Base-by-base conservation (phyloP, 768 basidiomycete genomes). In the Leucocoprinus leucothites region DNA sequence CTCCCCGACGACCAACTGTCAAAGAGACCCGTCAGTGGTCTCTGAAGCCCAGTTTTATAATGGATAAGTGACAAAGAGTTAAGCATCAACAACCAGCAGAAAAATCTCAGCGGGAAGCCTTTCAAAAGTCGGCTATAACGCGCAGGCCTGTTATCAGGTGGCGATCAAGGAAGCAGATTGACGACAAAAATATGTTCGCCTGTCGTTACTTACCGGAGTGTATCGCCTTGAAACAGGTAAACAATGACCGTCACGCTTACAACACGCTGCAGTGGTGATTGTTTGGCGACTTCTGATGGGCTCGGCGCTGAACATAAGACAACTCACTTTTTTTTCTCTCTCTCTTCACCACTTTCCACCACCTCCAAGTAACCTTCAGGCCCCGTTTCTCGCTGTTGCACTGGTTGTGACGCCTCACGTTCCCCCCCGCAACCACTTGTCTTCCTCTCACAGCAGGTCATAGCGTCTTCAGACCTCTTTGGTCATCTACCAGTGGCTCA, bases 211-310 rank as follows among this genome's bases (percentile, higher is more conserved):
- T 8, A 2, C 25, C 22, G n/a, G n/a, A n/a, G 4, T 47, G 16
- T 26, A n/a, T 26, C n/a, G 1, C 26, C 8, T 3, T 25, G 46
- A 47, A 47, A 47, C 46, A 19, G 44, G 44, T 5, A 31, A 53
- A 51, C n/a, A n/a, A 8, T 18, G 36, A n/a, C 44, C 42, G 42
- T 53, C 51, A 53, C 51, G 51, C 34, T 53, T 13, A 40, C 34
- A 53, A 44, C 51, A 53, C 51, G 51, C 43, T 53, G 51, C 31
- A 41, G 22, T n/a, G 24, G 31, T 19, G 16, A 31, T 16, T 53
- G 43, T 35, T 21, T 16, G n/a, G 35, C 7, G 36, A 9, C 16
- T 51, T 11, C 31, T 31, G 50, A 51, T 51, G 51, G 51, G 11
- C 34, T 35, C 28, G n/a, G 41, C n/a, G 8, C 9, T 14, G 19